Percentiles rank a stretch among this genome's conserved stretches.
phyloP scores from a whole-genome alignment of 2,329 filamentous ascomycete genomes.

The Lachnellula subtilissima region DNA sequence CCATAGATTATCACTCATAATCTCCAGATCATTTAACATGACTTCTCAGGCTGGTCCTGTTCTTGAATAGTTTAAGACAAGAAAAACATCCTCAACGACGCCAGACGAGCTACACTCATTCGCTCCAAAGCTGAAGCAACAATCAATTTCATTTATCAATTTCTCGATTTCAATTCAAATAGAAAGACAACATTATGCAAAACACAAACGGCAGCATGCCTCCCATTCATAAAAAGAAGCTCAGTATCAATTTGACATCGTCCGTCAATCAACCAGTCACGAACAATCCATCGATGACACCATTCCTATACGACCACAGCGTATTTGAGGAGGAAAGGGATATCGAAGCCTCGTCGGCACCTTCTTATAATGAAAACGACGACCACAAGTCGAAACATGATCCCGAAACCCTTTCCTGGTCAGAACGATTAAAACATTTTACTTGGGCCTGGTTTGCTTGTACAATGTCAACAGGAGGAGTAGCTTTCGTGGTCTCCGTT shows the following conservation, averaged over 20 bases:
- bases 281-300: background rate
- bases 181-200: background rate
- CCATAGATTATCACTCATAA: background rate
- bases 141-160: background rate
- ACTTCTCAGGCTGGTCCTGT: constrained; percentile 17
- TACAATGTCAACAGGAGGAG: constrained; percentile 70
- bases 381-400: background rate
- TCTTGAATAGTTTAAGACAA: constrained; percentile 21
- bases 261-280: background rate
- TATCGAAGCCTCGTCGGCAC: background rate
- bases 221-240: background rate
- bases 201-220: constrained; percentile 13
- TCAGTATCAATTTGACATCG: background rate
- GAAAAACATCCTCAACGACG: constrained; percentile 18
- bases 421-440: constrained; percentile 21
- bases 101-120: constrained; percentile 19
- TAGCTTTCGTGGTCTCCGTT: constrained; percentile 59
- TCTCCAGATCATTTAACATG: constrained; percentile 7
- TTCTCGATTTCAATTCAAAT: background rate
- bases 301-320: background rate
- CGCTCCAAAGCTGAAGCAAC: constrained; percentile 21
- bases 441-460: constrained; percentile 58
- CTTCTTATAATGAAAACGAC: constrained; percentile 8
- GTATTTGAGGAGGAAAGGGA: background rate
- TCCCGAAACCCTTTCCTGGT: constrained; percentile 7